A percentile compares a stretch with the other conserved stretches of the same genome.
Conservation (phyloP, 2,329 filamentous ascomycete species). For the Botrytis aclada region DNA sequence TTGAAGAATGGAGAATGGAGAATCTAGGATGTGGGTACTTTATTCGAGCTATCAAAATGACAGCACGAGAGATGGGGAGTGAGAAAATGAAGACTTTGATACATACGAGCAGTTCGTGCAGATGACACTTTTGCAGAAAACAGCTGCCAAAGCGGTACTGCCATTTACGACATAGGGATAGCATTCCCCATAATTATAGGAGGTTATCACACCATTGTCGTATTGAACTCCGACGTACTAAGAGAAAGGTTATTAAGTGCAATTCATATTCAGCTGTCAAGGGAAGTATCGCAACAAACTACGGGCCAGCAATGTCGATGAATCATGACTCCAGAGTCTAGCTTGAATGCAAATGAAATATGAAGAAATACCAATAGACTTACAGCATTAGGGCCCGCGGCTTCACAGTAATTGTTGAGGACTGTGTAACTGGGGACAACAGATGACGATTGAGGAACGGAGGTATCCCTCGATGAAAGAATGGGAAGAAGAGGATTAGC, state of each 20-base stretch:
- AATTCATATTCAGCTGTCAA: not conserved
- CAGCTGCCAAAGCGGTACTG: not conserved
- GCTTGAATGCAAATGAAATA: not conserved
- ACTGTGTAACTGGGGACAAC: not conserved
- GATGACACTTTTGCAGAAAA: slow-evolving; percentile 4
- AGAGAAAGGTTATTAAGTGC: not conserved
- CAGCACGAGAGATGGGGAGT: not conserved
- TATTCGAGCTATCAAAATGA: not conserved
- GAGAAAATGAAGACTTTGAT: not conserved
- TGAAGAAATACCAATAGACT: not conserved
- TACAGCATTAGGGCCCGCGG: not conserved
- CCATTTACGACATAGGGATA: not conserved
- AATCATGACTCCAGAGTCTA: accelerated
- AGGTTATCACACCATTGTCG: not conserved
- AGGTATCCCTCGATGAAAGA: not conserved
- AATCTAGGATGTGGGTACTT: not conserved
- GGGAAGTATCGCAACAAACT: not conserved
- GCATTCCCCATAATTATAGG: not conserved
- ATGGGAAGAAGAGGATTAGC: not conserved
- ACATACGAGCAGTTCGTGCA: slow-evolving; percentile 2
- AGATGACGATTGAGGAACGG: too few species aligned
- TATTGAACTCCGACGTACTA: slow-evolving; percentile 8
- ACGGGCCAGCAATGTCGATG: not conserved
- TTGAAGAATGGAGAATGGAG: too few species aligned
- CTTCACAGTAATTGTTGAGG: not conserved